Conservation (phyloP, 306 rosid species). For the Inga oerstediana region DNA sequence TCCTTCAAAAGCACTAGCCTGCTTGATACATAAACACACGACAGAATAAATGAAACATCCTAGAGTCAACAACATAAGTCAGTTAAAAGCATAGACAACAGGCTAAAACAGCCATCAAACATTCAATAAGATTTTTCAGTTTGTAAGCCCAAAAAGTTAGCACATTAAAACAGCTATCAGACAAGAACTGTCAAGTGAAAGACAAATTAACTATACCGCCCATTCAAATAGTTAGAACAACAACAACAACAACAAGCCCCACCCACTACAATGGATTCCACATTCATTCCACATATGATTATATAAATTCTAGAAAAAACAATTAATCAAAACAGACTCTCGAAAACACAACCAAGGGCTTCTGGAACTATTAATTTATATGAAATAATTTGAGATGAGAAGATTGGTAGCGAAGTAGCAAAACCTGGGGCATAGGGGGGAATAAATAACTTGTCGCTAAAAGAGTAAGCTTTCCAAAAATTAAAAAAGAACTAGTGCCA, state of each 20-base stretch:
- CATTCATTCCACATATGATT: conserved; percentile 9
- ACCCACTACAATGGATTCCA: background rate
- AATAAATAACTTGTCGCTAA: conserved; percentile 4
- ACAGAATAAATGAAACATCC: conserved; percentile 23
- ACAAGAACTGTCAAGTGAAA: conserved; percentile 1
- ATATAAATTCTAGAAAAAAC: background rate
- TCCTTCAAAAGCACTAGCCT: conserved; percentile 93
- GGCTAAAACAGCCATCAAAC: background rate
- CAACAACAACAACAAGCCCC: too few relatives aligned
- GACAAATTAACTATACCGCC: background rate
- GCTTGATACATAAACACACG: conserved; percentile 27
- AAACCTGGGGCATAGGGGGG: background rate
- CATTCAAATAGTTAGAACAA: background rate
- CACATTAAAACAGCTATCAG: background rate
- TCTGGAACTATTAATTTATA: background rate
- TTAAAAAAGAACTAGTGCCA: background rate
- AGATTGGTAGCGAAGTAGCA: background rate
- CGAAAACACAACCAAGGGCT: conserved; percentile 10
- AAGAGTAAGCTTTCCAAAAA: background rate
- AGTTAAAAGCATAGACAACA: conserved; percentile 4
- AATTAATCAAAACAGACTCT: background rate
- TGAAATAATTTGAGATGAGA: conserved; percentile 1
- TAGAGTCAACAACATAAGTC: conserved; percentile 35
- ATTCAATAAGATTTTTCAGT: background rate
- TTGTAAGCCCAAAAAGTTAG: conserved; percentile 2